Conservation (phyloP, 805 yeast species). For the Yarrowia deformans region DNA sequence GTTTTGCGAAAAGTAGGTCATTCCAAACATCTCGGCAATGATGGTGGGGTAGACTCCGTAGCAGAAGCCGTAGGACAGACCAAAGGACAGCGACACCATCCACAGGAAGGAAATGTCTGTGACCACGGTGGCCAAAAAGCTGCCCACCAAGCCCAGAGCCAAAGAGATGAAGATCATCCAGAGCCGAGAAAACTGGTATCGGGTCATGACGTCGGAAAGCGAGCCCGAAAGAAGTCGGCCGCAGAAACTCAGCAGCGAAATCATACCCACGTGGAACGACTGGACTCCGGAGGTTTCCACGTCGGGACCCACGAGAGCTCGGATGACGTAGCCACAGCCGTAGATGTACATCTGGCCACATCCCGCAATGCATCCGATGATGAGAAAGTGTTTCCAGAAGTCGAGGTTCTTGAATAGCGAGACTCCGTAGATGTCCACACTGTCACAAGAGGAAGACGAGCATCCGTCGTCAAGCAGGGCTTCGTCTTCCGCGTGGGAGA, state of each 20-base stretch:
- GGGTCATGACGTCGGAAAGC: constrained; percentile 64
- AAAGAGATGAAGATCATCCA: constrained; percentile 65
- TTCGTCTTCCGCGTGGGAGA: constrained; percentile 11
- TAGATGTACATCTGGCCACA: constrained; percentile 78
- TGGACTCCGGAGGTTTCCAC: constrained; percentile 48
- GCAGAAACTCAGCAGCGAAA: constrained; percentile 69
- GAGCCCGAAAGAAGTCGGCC: constrained; percentile 72
- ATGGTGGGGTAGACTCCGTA: constrained; percentile 77
- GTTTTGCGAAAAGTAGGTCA: constrained; percentile 65
- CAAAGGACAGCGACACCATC: constrained; percentile 62
- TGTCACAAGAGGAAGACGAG: constrained; percentile 27
- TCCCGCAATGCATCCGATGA: constrained; percentile 66
- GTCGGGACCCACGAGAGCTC: constrained; percentile 52
- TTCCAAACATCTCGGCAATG: constrained; percentile 73
- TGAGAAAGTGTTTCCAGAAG: constrained; percentile 45
- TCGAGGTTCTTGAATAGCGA: constrained; percentile 40
- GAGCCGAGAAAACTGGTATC: constrained; percentile 58
- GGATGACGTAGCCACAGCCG: constrained; percentile 74
- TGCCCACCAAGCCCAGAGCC: constrained; percentile 58
- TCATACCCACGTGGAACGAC: constrained; percentile 69
- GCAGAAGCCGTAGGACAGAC: constrained; percentile 74
- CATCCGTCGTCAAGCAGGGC: constrained; percentile 12
- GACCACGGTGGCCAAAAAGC: constrained; percentile 55
- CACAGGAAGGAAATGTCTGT: constrained; percentile 54
- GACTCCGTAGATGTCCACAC: constrained; percentile 45